A percentile compares a stretch with the other conserved stretches of the same genome.
These are phyloP conservation scores for Retiboletus flavoniger DNA, from an alignment of 1,284 basidiomycete species.

Conservation along the genomic window DNA sequence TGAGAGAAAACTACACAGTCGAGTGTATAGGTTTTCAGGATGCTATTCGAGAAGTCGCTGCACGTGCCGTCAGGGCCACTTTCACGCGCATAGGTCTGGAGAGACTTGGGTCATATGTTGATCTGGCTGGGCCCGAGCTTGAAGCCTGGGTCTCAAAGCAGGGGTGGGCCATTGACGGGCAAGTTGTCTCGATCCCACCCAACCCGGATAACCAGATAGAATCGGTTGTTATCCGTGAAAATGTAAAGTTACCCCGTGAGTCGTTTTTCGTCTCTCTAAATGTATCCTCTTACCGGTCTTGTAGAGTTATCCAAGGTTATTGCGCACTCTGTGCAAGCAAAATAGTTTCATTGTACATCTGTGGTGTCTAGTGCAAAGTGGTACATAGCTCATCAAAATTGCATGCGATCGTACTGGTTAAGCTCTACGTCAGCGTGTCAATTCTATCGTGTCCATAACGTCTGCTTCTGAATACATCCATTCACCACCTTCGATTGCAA, in stretches of 20 bases:
- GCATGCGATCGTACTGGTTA: not conserved
- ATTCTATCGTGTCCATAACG: not conserved
- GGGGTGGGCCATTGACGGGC: conserved; percentile 74
- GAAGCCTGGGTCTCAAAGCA: conserved; percentile 64
- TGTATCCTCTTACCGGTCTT: conserved; percentile 9
- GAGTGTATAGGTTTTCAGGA: conserved; percentile 82
- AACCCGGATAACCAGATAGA: conserved; percentile 96
- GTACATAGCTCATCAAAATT: conserved; percentile 3
- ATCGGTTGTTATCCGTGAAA: conserved; percentile 91
- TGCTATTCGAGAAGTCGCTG: conserved; percentile 71
- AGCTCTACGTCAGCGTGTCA: not conserved
- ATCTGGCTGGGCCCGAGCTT: conserved; percentile 67
- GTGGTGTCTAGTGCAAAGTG: not conserved
- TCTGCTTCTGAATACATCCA: not conserved
- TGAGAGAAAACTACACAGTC: conserved; percentile 83
- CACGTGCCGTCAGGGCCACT: conserved; percentile 75
- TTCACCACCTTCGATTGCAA: not conserved
- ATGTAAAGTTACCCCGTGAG: conserved; percentile 85
- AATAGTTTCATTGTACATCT: conserved; percentile 21
- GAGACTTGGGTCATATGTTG: conserved; percentile 71
- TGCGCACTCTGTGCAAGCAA: conserved; percentile 58
- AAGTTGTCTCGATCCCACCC: conserved; percentile 70
- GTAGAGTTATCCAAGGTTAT: conserved; percentile 85
- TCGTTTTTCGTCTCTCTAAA: conserved; percentile 22
- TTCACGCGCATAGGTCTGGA: conserved; percentile 74